Evolutionary conservation across 192 early-diverging fungal genomes (phyloP).

Genomic region (Gaertneriomyces semiglobifer): DNA sequence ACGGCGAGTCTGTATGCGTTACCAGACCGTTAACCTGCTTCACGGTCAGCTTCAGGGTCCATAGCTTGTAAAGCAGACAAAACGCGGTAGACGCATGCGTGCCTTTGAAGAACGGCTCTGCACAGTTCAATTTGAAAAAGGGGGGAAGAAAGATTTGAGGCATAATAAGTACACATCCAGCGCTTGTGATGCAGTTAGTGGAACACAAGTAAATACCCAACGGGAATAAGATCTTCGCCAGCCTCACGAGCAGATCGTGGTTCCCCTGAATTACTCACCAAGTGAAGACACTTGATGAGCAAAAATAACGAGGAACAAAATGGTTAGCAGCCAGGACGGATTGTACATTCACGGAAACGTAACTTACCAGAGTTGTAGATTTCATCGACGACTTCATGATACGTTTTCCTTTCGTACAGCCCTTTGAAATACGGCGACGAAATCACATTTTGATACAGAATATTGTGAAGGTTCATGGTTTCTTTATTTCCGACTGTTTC

Average conservation of each 20-base stretch:
- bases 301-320: not conserved
- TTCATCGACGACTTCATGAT: slow-evolving; percentile 74
- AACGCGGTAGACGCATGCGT: slow-evolving; percentile 77
- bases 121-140: not conserved
- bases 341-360: not conserved
- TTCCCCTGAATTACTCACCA: slow-evolving; percentile 28
- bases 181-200: not conserved
- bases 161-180: slow-evolving; percentile 1
- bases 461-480: slow-evolving; percentile 79
- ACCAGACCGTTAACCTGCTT: slow-evolving; percentile 76
- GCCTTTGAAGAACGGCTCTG: slow-evolving; percentile 77
- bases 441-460: slow-evolving; percentile 51
- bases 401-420: slow-evolving; percentile 69
- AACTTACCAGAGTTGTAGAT: slow-evolving; percentile 62
- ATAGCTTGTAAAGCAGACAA: slow-evolving; percentile 79
- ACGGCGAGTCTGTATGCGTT: slow-evolving; percentile 73
- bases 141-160: not conserved
- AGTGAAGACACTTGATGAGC: slow-evolving; percentile 29
- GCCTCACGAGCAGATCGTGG: not conserved
- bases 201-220: slow-evolving; percentile 19
- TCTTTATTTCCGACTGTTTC: slow-evolving; percentile 70
- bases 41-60: slow-evolving; percentile 70
- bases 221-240: not conserved
- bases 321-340: not conserved
- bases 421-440: slow-evolving; percentile 72